A percentile compares a stretch with the other conserved stretches of the same genome.
Conservation (phyloP, 2,329 filamentous ascomycete species). For the Alternaria panax region DNA sequence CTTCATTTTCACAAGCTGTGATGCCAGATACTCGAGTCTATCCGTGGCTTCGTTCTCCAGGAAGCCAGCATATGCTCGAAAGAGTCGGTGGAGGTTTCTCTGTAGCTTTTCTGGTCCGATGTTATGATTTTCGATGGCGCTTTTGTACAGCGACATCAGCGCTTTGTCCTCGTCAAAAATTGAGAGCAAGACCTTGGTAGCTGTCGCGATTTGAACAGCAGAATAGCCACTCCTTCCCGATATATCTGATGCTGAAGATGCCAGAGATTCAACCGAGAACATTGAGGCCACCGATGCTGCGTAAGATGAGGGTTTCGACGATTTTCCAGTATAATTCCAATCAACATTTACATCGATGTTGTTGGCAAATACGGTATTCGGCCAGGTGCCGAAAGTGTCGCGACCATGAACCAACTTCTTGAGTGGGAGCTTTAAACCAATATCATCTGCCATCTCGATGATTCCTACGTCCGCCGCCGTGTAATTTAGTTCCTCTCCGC, state of each 20-base stretch:
- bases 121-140: neutral
- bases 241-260: constrained; percentile 6
- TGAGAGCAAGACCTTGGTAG: constrained; percentile 9
- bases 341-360: neutral
- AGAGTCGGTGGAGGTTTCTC: constrained; percentile 9
- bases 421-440: too few species aligned
- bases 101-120: constrained; percentile 10
- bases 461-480: too few species aligned
- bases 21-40: constrained; percentile 6
- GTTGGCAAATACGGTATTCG: neutral
- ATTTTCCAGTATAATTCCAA: neutral
- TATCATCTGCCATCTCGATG: too few species aligned
- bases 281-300: constrained; percentile 1
- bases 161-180: constrained; percentile 8
- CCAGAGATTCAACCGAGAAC: constrained; percentile 1
- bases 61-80: constrained; percentile 9
- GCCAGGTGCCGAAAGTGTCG: too few species aligned
- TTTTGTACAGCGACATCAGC: constrained; percentile 8
- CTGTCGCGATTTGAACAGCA: constrained; percentile 12
- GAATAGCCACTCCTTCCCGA: constrained; percentile 16
- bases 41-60: constrained; percentile 3
- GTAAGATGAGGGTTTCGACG: neutral
- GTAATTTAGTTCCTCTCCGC: too few species aligned
- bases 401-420: too few species aligned
- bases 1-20: constrained; percentile 15